Evolutionary conservation across 148 eudicot species (phyloP), one percentile per base, ranked within the genome.

Genomic region (Limonium bicolor): DNA sequence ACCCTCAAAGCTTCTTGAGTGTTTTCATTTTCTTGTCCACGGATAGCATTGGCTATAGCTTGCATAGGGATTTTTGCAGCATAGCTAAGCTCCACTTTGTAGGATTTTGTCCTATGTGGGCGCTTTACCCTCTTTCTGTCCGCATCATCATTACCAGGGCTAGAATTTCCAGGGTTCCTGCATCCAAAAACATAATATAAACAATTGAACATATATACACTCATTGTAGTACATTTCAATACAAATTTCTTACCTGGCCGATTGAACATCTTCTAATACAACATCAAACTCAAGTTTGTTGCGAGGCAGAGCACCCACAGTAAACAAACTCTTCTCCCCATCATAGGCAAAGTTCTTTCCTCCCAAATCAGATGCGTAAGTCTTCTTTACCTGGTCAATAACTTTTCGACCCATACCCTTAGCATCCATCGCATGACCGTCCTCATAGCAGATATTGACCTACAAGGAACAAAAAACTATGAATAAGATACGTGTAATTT

Each of bases 61-160:
- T 90, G 93, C 82, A 90, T 83, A 0, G 97, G 95, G 12, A 90
- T 90, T 36, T 84, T 90, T 0, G 97, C 97, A 25, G 94, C 97
- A 54, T 69, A 88, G 48, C 87, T 83, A 1, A 88, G 73, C 60
- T 83, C 97, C 31, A 88, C 97, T 46, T 83, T 88, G 51, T 62
- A 80, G 0, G 79, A 71, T 46, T 88, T 88, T 0, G 97, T 70
- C 26, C 71, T 76, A 42, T 72, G 80, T 0, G 86, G 84, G 0
- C 94, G 72, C 15, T 86, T 53, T 7, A 72, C 5, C 55, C 94
- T 74, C 59, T 88, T 88, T 21, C 56, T 36, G 36, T 84, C 94
- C 40, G 16, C 33, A 0, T 74, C 96, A 55, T 80, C 64, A 54
- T 0, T 37, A 30, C 52, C 72, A 27, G 87, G 84, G 41, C 77